Evolutionary conservation across 2,329 filamentous ascomycete species (phyloP), one percentile per base, ranked within the genome.

Genomic region (Laburnicola sp.): DNA sequence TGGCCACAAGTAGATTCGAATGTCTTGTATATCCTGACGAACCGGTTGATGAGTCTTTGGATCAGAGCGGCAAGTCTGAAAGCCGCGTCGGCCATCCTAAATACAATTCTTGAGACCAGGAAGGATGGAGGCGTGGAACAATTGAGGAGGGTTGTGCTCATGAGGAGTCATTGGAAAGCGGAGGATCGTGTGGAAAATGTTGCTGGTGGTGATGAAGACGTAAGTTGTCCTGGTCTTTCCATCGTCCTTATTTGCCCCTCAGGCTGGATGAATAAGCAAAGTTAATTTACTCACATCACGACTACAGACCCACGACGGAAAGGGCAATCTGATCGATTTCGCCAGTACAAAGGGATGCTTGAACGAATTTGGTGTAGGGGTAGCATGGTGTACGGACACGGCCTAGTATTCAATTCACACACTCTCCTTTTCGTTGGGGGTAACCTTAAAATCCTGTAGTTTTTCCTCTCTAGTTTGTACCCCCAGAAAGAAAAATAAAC

Each of bases 1-100:
- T 70, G 65, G 66, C 63, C 65, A 1, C 47, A 58, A 22, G 27
- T 69, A 2, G 48, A 62, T 4, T 44, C 57, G 10, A 40, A 46
- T 4, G 31, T 58, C 3, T 27, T 70, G 28, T 47, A 57, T 26
- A 39, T 67, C 6, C 28, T 64, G 2, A 48, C 57, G 10, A 39
- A 42, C 11, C 22, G 28, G 5, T 42, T 67, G 5, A 54, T 54
- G 22, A 38, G 43, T 2, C 37, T 69, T 4, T 63, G 62, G 58
- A 46, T 69, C 4, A 45, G 63, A n/a, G 50, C 51, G 6, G 36
- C 11, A 5, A 56, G 42, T 34, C 45, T 49, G 35, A 41, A 50
- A 21, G 45, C 41, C 28, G 62, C 63, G 6, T 57, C 56, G 6
- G 51, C 59, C 8, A 56, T 63, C 1, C 34, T 64, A 9, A 50